Percentiles rank a stretch among this genome's conserved stretches.
phyloP scores from a whole-genome alignment of 495 filamentous ascomycete species.

The Xylaria venustula region DNA sequence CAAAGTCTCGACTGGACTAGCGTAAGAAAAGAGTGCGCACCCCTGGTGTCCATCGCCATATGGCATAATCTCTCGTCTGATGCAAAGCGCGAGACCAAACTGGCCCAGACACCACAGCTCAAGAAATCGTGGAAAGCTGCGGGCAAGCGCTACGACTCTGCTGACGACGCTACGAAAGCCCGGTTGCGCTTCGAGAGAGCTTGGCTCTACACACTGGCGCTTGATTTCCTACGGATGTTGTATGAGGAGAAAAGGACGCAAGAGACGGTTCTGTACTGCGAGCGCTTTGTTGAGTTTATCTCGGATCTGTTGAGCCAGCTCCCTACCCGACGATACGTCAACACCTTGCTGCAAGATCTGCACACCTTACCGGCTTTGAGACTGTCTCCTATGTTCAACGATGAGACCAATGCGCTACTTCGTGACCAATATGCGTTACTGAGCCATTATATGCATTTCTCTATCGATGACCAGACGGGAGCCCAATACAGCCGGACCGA shows the following conservation, averaged over 20 bases:
- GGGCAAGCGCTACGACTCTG: conserved; percentile 80
- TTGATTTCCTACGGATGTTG: conserved; percentile 77
- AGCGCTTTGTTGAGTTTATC: conserved; percentile 87
- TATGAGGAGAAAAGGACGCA: conserved; percentile 54
- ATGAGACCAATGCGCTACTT: conserved; percentile 71
- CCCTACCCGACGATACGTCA: conserved; percentile 91
- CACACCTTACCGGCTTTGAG: conserved; percentile 81
- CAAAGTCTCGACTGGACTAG: conserved; percentile 88
- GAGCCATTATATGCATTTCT: conserved; percentile 81
- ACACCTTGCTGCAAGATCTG: conserved; percentile 85
- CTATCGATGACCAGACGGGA: conserved; percentile 88
- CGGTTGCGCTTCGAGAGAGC: conserved; percentile 87
- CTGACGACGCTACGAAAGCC: conserved; percentile 74
- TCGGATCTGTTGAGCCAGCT: conserved; percentile 91
- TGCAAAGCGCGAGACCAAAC: conserved; percentile 60
- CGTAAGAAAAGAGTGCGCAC: conserved; percentile 92
- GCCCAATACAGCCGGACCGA: conserved; percentile 67
- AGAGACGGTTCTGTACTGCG: conserved; percentile 80
- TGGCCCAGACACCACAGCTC: conserved; percentile 67
- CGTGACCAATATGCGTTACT: conserved; percentile 79
- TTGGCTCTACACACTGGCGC: conserved; percentile 84
- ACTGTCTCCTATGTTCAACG: conserved; percentile 74
- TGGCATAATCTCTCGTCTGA: conserved; percentile 88
- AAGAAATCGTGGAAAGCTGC: conserved; percentile 91
- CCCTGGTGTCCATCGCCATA: conserved; percentile 88